These are phyloP conservation scores for Marchantia polymorpha DNA, from an alignment of 225 moss, liverwort and hornwort species.

Conservation along the genomic window DNA sequence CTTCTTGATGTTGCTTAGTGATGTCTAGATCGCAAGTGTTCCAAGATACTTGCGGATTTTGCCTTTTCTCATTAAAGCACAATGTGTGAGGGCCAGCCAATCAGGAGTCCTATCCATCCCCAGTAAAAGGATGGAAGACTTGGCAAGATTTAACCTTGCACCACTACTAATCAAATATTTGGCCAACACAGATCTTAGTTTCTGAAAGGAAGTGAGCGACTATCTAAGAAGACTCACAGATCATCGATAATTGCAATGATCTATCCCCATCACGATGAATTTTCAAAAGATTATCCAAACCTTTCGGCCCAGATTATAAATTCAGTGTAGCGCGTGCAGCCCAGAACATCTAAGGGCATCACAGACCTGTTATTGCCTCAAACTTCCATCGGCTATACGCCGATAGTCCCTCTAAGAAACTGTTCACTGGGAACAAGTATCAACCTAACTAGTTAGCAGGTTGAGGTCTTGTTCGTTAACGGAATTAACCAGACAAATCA, in stretches of 20 bases:
- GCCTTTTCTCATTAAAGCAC: not conserved
- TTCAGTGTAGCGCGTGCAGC: too few species aligned
- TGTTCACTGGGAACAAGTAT: not conserved
- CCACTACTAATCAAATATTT: not conserved
- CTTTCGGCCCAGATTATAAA: too few species aligned
- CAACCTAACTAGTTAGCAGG: constrained; percentile 8
- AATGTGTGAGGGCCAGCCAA: not conserved
- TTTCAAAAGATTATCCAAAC: too few species aligned
- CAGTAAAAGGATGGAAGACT: not conserved
- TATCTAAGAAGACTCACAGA: too few species aligned
- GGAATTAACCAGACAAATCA: constrained; percentile 22
- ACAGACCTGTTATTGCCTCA: too few species aligned
- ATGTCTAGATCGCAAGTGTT: not conserved
- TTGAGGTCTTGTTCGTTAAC: constrained; percentile 16
- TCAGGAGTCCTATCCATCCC: not conserved
- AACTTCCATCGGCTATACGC: constrained; percentile 7
- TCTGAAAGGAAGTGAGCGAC: too few species aligned
- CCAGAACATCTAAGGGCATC: too few species aligned
- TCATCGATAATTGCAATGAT: too few species aligned
- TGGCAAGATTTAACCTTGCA: not conserved
- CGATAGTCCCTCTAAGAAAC: constrained; percentile 2
- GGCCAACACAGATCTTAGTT: not conserved
- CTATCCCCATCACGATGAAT: too few species aligned
- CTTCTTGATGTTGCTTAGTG: not conserved
- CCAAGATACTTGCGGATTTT: not conserved